Base-by-base conservation (phyloP, 2,329 filamentous ascomycete species). In the Emergomyces africanus region DNA sequence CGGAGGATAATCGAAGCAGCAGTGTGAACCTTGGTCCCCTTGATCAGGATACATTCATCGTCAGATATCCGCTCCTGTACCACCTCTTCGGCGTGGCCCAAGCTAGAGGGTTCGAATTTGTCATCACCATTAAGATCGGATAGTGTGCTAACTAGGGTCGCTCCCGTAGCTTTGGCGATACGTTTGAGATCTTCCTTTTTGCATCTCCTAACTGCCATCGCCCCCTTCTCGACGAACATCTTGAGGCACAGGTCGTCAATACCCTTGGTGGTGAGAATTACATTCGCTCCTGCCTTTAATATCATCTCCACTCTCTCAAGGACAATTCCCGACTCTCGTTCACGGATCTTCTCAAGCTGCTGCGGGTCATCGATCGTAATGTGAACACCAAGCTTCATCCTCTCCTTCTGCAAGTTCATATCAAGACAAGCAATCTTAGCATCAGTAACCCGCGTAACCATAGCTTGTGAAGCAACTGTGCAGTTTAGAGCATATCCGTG, bases 401-500 rank as follows among this genome's bases (percentile, higher is more conserved):
- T 84, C 80, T 97, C 92, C 80, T 99, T 99, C 72, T 97, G 92
- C 69, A 99, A 75, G 76, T 99, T 99, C 84, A 99, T 97, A 73
- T 99, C 94, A 62, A 99, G 77, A 68, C 92, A 87, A 55, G 94
- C 94, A 74, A 99, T 99, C 80, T 95, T 97, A 65, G 94, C 94
- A 74, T 97, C 91, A 57, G 83, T 83, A 72, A 99, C 84, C 67
- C 88, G 84, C 35, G 94, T 99, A 68, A 85, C 90, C 94, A 99
- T 99, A 51, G 94, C 94, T 76, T 99, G 94, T 59, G 91, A 96
- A 58, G 94, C 94, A 61, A 99, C 91, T 42, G 94, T 99, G 81
- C 94, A 99, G 82, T 99, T 99, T 69, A 99, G 79, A 60, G 94
- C 94, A 72, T 99, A 99, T 59, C 94, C 94, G 79, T 95, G 95